A percentile compares a stretch with the other conserved stretches of the same genome.
Evolutionary conservation across 1,284 basidiomycete species (phyloP).

Genomic region (Rhodotorula mucilaginosa): DNA sequence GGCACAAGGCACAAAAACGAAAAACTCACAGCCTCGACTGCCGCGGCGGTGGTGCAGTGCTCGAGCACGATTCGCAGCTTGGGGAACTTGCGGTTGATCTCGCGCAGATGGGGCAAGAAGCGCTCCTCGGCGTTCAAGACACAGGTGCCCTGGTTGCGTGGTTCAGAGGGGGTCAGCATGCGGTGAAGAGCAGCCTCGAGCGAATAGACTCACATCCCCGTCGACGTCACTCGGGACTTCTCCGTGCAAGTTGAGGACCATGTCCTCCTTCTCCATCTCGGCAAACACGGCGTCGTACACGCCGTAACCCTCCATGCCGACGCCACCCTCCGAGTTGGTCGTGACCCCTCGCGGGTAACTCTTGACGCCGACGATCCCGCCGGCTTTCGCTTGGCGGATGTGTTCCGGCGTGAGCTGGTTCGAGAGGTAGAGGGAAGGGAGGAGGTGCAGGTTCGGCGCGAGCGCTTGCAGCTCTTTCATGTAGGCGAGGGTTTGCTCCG

Average conservation of each 20-base stretch:
- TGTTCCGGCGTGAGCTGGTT: conserved; percentile 87
- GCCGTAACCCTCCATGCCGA: conserved; percentile 80
- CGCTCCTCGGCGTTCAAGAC: conserved; percentile 89
- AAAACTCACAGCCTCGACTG: conserved; percentile 61
- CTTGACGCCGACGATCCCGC: conserved; percentile 91
- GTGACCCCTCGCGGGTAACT: conserved; percentile 97
- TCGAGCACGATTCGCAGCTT: conserved; percentile 92
- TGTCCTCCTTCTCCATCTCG: conserved; percentile 87
- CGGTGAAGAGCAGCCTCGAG: no score
- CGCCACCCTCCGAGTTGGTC: conserved; percentile 93
- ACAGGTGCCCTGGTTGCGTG: conserved; percentile 71
- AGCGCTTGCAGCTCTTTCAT: conserved; percentile 69
- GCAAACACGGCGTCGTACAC: conserved; percentile 91
- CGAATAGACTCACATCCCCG: conserved; percentile 64
- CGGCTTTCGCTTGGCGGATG: conserved; percentile 77
- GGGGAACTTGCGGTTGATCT: conserved; percentile 84
- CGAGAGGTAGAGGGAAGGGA: conserved; percentile 95
- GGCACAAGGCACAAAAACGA: background rate
- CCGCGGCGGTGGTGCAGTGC: conserved; percentile 95
- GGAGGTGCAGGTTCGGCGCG: conserved; percentile 75
- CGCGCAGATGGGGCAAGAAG: conserved; percentile 84
- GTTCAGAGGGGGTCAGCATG: background rate
- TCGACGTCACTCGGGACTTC: conserved; percentile 87
- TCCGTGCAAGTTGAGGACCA: conserved; percentile 96
- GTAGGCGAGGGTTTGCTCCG: conserved; percentile 79